Evolutionary conservation across 768 basidiomycete genomes (phyloP).

Genomic region (Pleurotus salmoneostramineus): DNA sequence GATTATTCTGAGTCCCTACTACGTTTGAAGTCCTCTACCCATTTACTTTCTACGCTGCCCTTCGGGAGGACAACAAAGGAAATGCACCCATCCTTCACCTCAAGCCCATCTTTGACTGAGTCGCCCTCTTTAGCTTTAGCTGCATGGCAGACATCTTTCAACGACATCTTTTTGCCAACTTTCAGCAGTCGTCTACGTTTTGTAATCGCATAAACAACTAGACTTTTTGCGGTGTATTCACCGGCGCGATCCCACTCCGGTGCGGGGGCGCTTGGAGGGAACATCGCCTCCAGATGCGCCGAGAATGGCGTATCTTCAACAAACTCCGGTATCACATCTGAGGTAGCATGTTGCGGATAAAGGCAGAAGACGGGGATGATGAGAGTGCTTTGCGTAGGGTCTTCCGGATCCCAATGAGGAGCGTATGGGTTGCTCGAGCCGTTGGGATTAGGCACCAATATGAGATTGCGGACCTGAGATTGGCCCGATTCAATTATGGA

Average conservation of each 20-base stretch:
- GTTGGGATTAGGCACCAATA: constrained; percentile 48
- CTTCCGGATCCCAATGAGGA: constrained; percentile 67
- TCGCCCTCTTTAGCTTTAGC: constrained; percentile 59
- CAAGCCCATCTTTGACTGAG: constrained; percentile 65
- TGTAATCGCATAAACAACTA: constrained; percentile 86
- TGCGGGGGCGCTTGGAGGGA: constrained; percentile 62
- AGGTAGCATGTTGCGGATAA: constrained; percentile 86
- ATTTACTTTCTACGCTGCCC: constrained; percentile 72
- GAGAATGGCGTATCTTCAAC: constrained; percentile 81
- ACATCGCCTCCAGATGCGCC: constrained; percentile 77
- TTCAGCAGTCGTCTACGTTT: constrained; percentile 74
- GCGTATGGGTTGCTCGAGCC: constrained; percentile 52
- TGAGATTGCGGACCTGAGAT: constrained; percentile 69
- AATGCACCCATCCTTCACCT: constrained; percentile 78
- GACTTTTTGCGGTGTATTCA: constrained; percentile 59
- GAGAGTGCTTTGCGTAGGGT: constrained; percentile 53
- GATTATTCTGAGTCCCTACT: constrained; percentile 24
- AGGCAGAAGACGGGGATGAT: constrained; percentile 89
- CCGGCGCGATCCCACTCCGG: constrained; percentile 75
- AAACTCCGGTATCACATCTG: constrained; percentile 86
- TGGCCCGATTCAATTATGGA: not conserved
- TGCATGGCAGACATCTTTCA: constrained; percentile 69
- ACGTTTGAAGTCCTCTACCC: constrained; percentile 87
- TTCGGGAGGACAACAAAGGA: constrained; percentile 77
- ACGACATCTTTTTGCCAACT: constrained; percentile 86